phyloP scores from a whole-genome alignment of 1,284 basidiomycete species.

The Ustilago loliicola region DNA sequence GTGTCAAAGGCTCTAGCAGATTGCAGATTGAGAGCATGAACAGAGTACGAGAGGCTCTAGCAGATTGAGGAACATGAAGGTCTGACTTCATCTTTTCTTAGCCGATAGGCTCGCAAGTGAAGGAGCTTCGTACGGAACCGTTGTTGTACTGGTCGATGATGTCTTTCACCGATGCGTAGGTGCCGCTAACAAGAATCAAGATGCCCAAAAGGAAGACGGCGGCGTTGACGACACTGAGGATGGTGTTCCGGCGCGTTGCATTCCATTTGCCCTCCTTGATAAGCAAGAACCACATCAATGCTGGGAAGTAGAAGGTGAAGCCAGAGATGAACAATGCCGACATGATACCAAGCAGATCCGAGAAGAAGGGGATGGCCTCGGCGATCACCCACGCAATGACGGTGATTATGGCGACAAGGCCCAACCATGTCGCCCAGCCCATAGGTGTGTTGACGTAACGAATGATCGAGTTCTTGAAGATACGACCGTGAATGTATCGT shows the following conservation, averaged over 20 bases:
- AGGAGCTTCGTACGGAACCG: slow-evolving; percentile 35
- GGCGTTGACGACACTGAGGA: slow-evolving; percentile 47
- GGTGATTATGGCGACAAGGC: slow-evolving; percentile 44
- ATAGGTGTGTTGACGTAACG: slow-evolving; percentile 59
- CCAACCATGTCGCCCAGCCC: slow-evolving; percentile 60
- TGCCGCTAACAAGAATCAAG: slow-evolving; percentile 53
- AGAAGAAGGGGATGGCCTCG: slow-evolving; percentile 60
- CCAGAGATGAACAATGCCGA: slow-evolving; percentile 55
- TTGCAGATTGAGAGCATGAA: background rate
- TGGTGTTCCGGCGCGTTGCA: slow-evolving; percentile 41
- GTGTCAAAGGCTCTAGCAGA: background rate
- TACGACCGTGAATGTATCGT: slow-evolving; percentile 54
- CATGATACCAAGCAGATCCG: slow-evolving; percentile 52
- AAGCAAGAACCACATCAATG: slow-evolving; percentile 73
- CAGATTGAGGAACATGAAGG: background rate
- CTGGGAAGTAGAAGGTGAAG: slow-evolving; percentile 61
- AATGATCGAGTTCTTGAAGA: slow-evolving; percentile 58
- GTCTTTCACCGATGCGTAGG: slow-evolving; percentile 49
- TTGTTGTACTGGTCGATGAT: slow-evolving; percentile 44
- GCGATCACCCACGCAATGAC: slow-evolving; percentile 57
- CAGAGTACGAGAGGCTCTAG: background rate
- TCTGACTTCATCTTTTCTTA: slow-evolving; percentile 7
- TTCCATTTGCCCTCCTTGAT: slow-evolving; percentile 58
- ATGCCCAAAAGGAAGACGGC: slow-evolving; percentile 52
- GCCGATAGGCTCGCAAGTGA: slow-evolving; percentile 43